Conservation (phyloP, 1,284 basidiomycete genomes). For the Sporisorium exsertum region DNA sequence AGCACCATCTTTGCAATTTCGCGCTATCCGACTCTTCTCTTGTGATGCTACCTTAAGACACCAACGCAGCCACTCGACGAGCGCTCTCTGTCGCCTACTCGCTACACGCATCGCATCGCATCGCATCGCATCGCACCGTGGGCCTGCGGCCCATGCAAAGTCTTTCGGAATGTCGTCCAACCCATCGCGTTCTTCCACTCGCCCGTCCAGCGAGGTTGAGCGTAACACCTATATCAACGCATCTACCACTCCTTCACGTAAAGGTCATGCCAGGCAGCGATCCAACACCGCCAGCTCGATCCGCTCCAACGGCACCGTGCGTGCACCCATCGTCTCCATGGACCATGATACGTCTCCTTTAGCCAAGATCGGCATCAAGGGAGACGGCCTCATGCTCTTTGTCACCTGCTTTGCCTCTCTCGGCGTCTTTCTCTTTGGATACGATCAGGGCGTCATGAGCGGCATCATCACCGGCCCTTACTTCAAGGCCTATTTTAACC, state of each 20-base stretch:
- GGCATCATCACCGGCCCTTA: constrained; percentile 94
- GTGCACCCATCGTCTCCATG: constrained; percentile 37
- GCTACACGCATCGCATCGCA: neutral
- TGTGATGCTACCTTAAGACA: constrained; percentile 1
- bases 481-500: constrained; percentile 76
- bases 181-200: constrained; percentile 30
- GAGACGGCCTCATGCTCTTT: constrained; percentile 65
- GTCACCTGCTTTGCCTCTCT: constrained; percentile 82
- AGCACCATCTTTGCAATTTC: neutral
- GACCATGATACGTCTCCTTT: constrained; percentile 56
- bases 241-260: constrained; percentile 20
- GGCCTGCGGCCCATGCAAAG: neutral
- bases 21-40: neutral
- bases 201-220: constrained; percentile 43
- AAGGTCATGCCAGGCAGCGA: constrained; percentile 21
- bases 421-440: constrained; percentile 84
- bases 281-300: constrained; percentile 35
- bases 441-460: constrained; percentile 68
- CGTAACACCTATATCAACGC: constrained; percentile 21
- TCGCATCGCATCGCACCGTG: no score
- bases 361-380: constrained; percentile 59
- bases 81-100: neutral
- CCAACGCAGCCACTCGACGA: neutral
- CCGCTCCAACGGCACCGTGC: constrained; percentile 33
- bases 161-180: constrained; percentile 23